Evolutionary conservation across 441 rosid species (phyloP), one percentile per base, ranked within the genome.

Genomic region (Populus hybrid): DNA sequence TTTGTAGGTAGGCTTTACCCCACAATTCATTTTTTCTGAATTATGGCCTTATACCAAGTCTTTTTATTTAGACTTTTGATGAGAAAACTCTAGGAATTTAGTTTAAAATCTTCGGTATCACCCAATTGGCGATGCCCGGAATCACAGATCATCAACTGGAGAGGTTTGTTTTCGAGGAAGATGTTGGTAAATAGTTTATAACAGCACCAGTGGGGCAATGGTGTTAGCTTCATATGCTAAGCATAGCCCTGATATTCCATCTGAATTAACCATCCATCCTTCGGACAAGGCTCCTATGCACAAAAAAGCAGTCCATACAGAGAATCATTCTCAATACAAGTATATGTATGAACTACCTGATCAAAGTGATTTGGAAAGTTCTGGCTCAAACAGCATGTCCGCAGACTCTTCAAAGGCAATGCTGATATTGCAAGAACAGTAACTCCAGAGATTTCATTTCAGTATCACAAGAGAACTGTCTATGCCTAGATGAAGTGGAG

Each of bases 401-500:
- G 3, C 61, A 2, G 31, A 66, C 70, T 64, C 76, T 72, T 45
- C 38, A 38, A 64, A 40, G 26, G 36, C 24, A 74, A 24, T 66
- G 33, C 40, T 29, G 81, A 78, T 53, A 36, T 63, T 70, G 64
- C 12, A 35, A 53, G 16, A 29, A 38, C 7, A 72, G 23, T 6
- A 65, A 36, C 68, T 4, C 23, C 23, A n/a, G 66, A 21, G 26
- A 18, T 71, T 53, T 36, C 26, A 26, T 31, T 67, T 50, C 76
- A 71, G 59, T 64, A 45, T 65, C 29, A 16, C 26, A 31, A 38
- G 61, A 56, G 24, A 24, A 28, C 24, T 67, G 68, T 64, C 76
- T 63, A 56, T 23, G 26, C n/a, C n/a, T 68, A 45, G 80, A 79
- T 64, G 76, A 74, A 68, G 69, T 71, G 64, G 68, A 72, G 53